Evolutionary conservation across 768 basidiomycete species (phyloP).

Genomic region (Suillus alpinus): DNA sequence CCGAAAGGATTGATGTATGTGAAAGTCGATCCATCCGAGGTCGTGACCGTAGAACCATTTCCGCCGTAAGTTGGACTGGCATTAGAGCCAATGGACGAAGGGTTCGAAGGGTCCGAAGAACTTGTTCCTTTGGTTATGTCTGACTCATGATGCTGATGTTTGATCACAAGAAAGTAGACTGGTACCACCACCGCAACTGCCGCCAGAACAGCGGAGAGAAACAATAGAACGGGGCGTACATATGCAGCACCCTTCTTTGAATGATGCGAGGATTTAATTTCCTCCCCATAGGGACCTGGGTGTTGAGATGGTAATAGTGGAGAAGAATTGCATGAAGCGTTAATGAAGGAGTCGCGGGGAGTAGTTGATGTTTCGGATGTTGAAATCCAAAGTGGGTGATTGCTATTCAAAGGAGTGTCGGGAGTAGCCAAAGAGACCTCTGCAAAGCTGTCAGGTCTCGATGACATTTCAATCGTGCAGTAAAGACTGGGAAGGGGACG

Average conservation of each 20-base stretch:
- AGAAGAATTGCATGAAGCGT: background rate
- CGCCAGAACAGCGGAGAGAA: background rate
- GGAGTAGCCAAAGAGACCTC: background rate
- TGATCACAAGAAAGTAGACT: conserved; percentile 1
- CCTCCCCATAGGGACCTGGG: background rate
- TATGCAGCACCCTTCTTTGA: background rate
- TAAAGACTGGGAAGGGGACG: background rate
- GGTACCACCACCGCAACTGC: background rate
- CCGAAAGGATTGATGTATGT: conserved; percentile 77
- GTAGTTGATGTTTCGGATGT: background rate
- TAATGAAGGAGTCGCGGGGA: background rate
- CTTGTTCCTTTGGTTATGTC: background rate
- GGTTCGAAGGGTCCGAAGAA: background rate
- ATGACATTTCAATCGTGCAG: background rate
- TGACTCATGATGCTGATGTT: background rate
- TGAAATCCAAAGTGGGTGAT: background rate
- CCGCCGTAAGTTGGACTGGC: conserved; percentile 22
- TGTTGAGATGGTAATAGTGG: background rate
- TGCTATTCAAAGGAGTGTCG: background rate
- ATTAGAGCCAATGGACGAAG: background rate
- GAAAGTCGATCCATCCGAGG: conserved; percentile 69
- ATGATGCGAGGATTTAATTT: background rate
- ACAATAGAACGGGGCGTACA: background rate
- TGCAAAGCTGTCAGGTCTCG: background rate
- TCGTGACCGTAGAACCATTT: conserved; percentile 64